Conservation (phyloP, 768 basidiomycete genomes). For the Zangia roseola region DNA sequence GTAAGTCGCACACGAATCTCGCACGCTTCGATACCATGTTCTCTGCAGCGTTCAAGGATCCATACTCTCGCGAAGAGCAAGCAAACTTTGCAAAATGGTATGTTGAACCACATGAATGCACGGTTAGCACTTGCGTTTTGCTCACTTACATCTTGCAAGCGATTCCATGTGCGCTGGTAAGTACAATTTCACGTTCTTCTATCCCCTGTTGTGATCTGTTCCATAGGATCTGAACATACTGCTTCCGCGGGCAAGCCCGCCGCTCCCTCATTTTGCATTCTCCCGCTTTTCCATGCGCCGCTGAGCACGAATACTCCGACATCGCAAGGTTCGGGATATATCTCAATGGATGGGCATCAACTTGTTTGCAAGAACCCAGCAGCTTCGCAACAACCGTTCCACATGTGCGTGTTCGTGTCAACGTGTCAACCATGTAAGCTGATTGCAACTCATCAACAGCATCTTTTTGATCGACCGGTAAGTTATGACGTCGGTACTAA, state of each 20-base stretch:
- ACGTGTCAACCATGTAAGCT: not conserved
- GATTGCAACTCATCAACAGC: not conserved
- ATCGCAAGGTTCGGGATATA: constrained; percentile 43
- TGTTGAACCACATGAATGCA: constrained; percentile 14
- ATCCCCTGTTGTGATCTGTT: not conserved
- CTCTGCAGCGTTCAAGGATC: constrained; percentile 57
- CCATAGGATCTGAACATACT: constrained; percentile 50
- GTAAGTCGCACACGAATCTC: constrained; percentile 34
- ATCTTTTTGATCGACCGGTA: constrained; percentile 23
- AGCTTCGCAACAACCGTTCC: constrained; percentile 49
- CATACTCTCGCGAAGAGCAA: constrained; percentile 57
- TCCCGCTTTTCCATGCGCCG: constrained; percentile 53
- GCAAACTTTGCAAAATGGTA: constrained; percentile 53
- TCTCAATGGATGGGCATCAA: constrained; percentile 55
- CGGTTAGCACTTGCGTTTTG: not conserved
- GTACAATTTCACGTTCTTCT: not conserved
- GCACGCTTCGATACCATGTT: not conserved
- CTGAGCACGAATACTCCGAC: constrained; percentile 20
- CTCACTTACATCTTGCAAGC: constrained; percentile 26
- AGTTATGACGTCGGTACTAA: not conserved
- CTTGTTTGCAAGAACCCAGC: constrained; percentile 54
- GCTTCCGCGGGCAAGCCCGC: constrained; percentile 36
- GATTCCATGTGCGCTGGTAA: constrained; percentile 53
- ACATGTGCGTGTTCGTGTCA: constrained; percentile 46
- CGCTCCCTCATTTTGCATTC: constrained; percentile 51